Evolutionary conservation across 192 early-diverging fungal genomes (phyloP).

Genomic region (Coemansia sp.): DNA sequence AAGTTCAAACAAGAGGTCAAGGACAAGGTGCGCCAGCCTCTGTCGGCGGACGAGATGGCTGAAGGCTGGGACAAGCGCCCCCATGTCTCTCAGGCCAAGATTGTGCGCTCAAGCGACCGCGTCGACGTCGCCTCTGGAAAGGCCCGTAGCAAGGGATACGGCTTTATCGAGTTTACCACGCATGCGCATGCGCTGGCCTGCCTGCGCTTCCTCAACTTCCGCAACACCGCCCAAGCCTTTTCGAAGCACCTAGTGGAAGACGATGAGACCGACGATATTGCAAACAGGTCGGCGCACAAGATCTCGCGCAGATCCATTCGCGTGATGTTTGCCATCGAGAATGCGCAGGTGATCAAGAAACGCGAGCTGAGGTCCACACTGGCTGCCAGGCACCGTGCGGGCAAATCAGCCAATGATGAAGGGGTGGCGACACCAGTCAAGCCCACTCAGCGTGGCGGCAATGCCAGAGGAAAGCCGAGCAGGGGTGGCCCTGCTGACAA

Average conservation of each 20-base stretch:
- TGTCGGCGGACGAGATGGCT: conserved; percentile 60
- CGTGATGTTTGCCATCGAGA: conserved; percentile 90
- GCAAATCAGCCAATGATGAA: background rate
- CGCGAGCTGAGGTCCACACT: conserved; percentile 53
- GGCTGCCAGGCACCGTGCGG: conserved; percentile 5
- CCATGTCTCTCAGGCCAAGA: conserved; percentile 72
- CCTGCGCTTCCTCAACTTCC: conserved; percentile 87
- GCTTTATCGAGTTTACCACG: conserved; percentile 85
- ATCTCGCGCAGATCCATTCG: conserved; percentile 49
- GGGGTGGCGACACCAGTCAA: background rate
- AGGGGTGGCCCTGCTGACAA: conserved; percentile 11
- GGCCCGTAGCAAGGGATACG: conserved; percentile 79
- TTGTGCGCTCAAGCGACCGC: conserved; percentile 73
- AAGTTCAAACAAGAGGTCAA: conserved; percentile 77
- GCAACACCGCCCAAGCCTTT: conserved; percentile 59
- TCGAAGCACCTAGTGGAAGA: conserved; percentile 52
- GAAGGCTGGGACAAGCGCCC: conserved; percentile 63
- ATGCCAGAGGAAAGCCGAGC: conserved; percentile 7
- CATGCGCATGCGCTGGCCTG: conserved; percentile 92
- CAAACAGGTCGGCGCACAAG: conserved; percentile 23
- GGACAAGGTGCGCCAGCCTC: conserved; percentile 51
- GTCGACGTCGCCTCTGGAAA: conserved; percentile 70
- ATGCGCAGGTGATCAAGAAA: conserved; percentile 72
- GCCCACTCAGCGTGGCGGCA: conserved; percentile 1
- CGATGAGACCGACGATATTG: conserved; percentile 5